Evolutionary conservation across 2,329 filamentous ascomycete genomes (phyloP).

Genomic region (Thelonectria rubi): DNA sequence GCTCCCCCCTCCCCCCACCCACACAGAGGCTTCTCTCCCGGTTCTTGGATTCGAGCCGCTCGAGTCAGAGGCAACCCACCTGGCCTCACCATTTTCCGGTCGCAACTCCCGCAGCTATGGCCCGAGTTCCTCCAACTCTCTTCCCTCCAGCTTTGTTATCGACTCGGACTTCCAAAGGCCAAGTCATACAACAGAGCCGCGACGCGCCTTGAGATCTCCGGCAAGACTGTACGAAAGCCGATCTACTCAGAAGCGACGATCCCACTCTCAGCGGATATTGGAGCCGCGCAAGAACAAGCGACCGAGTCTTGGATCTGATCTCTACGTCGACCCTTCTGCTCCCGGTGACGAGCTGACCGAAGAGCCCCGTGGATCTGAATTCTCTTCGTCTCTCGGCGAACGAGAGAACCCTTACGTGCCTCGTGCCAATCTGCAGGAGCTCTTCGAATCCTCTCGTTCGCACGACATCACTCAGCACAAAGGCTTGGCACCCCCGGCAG

Average conservation of each 20-base stretch:
- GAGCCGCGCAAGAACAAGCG: conserved; percentile 61
- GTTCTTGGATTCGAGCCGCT: conserved; percentile 33
- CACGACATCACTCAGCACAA: conserved; percentile 23
- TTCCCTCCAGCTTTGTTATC: conserved; percentile 51
- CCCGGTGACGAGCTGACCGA: conserved; percentile 35
- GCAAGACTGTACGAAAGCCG: conserved; percentile 60
- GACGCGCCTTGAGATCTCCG: conserved; percentile 62
- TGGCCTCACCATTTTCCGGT: conserved; percentile 65
- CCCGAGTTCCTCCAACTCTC: conserved; percentile 64
- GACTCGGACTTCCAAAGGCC: conserved; percentile 51
- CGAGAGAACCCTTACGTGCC: conserved; percentile 53
- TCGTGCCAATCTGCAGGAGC: conserved; percentile 53
- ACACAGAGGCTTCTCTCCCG: conserved; percentile 10
- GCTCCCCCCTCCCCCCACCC: conserved; percentile 33
- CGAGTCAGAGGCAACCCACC: conserved; percentile 46
- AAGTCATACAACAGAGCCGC: conserved; percentile 60
- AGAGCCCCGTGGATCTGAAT: conserved; percentile 40
- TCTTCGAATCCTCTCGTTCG: conserved; percentile 48
- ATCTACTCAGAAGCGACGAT: conserved; percentile 64
- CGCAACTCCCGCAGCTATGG: conserved; percentile 70
- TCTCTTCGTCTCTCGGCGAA: conserved; percentile 46
- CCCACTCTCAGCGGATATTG: conserved; percentile 52
- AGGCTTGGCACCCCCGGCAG: conserved; percentile 44
- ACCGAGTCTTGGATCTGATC: conserved; percentile 63
- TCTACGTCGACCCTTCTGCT: conserved; percentile 59